phyloP scores from a whole-genome alignment of 768 basidiomycete species.

The Lentinula aciculospora region DNA sequence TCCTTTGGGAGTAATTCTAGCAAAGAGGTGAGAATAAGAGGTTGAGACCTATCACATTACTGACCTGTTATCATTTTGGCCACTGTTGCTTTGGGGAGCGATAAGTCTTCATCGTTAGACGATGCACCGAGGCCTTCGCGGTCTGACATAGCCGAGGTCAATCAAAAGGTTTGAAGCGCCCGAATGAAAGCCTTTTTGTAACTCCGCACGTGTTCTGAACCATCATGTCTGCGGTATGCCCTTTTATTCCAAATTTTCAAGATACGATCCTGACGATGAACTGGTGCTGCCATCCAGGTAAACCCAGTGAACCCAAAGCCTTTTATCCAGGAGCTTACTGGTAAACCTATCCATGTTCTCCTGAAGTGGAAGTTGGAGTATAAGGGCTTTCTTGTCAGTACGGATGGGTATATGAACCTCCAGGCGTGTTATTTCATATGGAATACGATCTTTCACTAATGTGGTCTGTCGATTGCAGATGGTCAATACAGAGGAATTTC shows the following conservation, averaged over 20 bases:
- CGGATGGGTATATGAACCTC: constrained; percentile 99
- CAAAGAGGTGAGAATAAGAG: constrained; percentile 9
- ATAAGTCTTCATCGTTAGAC: constrained; percentile 86
- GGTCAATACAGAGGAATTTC: constrained; percentile 98
- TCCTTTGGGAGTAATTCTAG: constrained; percentile 87
- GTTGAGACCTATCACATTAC: constrained; percentile 5
- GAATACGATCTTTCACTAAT: background rate
- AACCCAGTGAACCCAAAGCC: constrained; percentile 98
- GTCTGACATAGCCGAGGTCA: constrained; percentile 69
- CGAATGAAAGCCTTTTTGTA: constrained; percentile 13
- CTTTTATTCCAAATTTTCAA: constrained; percentile 6
- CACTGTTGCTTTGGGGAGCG: constrained; percentile 94
- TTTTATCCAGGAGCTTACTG: constrained; percentile 96
- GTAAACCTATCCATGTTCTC: constrained; percentile 90
- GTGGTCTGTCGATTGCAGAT: constrained; percentile 55
- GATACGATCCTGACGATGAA: constrained; percentile 7
- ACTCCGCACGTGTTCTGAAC: constrained; percentile 37
- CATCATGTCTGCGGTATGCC: constrained; percentile 64
- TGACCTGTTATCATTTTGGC: constrained; percentile 93
- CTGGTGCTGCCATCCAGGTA: constrained; percentile 39
- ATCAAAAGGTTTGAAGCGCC: background rate
- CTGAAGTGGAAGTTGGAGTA: constrained; percentile 99
- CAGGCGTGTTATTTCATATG: constrained; percentile 52
- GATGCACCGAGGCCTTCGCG: constrained; percentile 68
- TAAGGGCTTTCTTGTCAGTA: constrained; percentile 98